phyloP scores from a whole-genome alignment of 2,329 filamentous ascomycete species.

The Fusarium sp. region DNA sequence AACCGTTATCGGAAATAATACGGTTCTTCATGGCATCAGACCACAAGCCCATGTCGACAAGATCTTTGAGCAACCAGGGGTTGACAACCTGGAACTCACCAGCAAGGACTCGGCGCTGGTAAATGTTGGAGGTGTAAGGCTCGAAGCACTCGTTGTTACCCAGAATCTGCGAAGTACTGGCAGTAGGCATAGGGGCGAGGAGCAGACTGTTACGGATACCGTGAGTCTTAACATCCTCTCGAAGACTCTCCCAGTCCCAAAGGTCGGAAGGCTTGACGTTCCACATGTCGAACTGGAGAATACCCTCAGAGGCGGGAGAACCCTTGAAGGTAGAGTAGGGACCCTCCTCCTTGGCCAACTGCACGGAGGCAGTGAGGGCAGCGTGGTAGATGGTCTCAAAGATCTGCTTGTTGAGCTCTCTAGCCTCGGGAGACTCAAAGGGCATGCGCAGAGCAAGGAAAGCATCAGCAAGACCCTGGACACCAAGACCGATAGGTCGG shows the following conservation, averaged over 20 bases:
- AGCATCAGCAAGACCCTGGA: slow-evolving; percentile 96
- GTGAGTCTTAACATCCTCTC: slow-evolving; percentile 90
- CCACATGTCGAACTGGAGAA: slow-evolving; percentile 99
- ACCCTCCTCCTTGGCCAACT: slow-evolving; percentile 86
- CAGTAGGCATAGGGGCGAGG: slow-evolving; percentile 97
- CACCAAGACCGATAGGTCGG: slow-evolving; percentile 94
- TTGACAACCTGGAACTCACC: slow-evolving; percentile 99
- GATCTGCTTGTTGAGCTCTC: slow-evolving; percentile 95
- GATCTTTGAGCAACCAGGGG: slow-evolving; percentile 97
- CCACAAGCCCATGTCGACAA: slow-evolving; percentile 98
- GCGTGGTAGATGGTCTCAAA: slow-evolving; percentile 99
- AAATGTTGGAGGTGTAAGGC: slow-evolving; percentile 99
- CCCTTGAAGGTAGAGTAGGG: slow-evolving; percentile 92
- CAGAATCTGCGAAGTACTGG: slow-evolving; percentile 96
- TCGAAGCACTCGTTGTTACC: slow-evolving; percentile 99
- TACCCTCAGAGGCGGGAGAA: slow-evolving; percentile 92
- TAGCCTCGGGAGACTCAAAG: slow-evolving; percentile 95
- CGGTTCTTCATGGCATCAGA: slow-evolving; percentile 99
- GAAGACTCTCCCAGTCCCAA: slow-evolving; percentile 94
- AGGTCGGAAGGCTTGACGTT: slow-evolving; percentile 91
- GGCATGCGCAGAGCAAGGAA: slow-evolving; percentile 97
- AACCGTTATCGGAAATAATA: slow-evolving; percentile 97
- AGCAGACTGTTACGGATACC: slow-evolving; percentile 96
- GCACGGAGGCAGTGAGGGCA: slow-evolving; percentile 87
- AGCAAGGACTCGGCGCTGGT: slow-evolving; percentile 96